A percentile compares a stretch with the other conserved stretches of the same genome.
Evolutionary conservation across 2,329 filamentous ascomycete species (phyloP).

Genomic region (Scleromitrula shiraiana): DNA sequence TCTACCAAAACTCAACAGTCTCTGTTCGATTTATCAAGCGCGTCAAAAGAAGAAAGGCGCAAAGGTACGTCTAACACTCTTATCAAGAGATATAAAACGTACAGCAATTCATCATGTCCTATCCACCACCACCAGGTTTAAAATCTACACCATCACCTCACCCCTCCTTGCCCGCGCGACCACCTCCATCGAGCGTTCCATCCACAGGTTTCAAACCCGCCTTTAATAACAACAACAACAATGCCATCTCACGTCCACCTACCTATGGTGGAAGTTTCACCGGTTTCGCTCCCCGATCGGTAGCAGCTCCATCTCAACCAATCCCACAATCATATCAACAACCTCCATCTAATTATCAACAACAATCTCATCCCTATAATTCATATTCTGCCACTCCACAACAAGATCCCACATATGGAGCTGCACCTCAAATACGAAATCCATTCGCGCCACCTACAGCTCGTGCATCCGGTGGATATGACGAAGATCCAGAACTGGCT

Average conservation of each 20-base stretch:
- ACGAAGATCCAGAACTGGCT: conserved; percentile 71
- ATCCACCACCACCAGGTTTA: conserved; percentile 77
- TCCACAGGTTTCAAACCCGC: conserved; percentile 22
- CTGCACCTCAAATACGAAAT: conserved; percentile 66
- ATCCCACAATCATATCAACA: conserved; percentile 18
- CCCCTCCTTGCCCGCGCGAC: conserved; percentile 69
- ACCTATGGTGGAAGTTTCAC: conserved; percentile 36
- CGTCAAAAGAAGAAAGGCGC: conserved; percentile 24
- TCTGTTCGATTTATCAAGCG: conserved; percentile 1
- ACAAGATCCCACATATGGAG: conserved; percentile 35
- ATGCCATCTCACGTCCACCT: conserved; percentile 19
- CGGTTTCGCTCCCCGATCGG: conserved; percentile 52
- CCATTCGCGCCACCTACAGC: conserved; percentile 64
- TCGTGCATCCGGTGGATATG: conserved; percentile 32
- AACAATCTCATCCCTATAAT: conserved; percentile 19
- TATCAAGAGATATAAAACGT: conserved; percentile 22
- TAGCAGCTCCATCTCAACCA: conserved; percentile 35
- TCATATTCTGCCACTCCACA: conserved; percentile 18
- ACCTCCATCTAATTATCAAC: conserved; percentile 19
- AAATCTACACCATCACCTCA: conserved; percentile 36
- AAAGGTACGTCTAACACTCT: conserved; percentile 32
- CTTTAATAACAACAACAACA: conserved; percentile 11
- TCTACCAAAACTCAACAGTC: no score
- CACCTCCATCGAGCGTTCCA: conserved; percentile 47
- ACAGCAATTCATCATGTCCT: conserved; percentile 65